These are phyloP conservation scores for Tranzscheliella williamsii DNA, from an alignment of 1,284 basidiomycete species.

Conservation along the genomic window DNA sequence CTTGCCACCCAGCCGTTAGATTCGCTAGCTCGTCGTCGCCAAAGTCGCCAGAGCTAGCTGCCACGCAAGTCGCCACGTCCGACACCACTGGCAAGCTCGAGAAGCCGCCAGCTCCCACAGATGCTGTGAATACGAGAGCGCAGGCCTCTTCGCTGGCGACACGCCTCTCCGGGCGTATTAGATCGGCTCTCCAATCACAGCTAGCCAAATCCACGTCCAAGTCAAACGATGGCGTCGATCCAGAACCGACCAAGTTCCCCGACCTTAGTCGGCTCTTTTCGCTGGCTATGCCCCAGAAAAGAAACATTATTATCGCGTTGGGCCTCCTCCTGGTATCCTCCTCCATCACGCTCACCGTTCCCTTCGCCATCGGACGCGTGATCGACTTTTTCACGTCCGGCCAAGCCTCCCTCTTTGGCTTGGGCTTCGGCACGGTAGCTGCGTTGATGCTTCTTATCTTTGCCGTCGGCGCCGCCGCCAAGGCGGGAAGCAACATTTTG, in stretches of 20 bases:
- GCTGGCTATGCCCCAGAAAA: conserved; percentile 54
- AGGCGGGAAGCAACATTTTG: conserved; percentile 87
- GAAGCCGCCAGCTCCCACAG: no score
- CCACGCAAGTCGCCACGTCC: no score
- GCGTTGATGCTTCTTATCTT: conserved; percentile 76
- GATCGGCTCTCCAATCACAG: conserved; percentile 19
- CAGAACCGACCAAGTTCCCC: conserved; percentile 45
- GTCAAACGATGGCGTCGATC: conserved; percentile 24
- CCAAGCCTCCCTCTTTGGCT: conserved; percentile 49
- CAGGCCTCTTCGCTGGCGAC: conserved; percentile 16
- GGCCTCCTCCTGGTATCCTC: conserved; percentile 61
- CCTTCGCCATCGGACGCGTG: conserved; percentile 58
- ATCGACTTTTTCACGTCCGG: conserved; percentile 59
- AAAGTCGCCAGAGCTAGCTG: no score
- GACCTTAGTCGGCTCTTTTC: conserved; percentile 50
- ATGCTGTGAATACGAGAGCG: no score
- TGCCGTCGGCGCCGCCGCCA: conserved; percentile 82
- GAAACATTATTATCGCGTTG: conserved; percentile 47
- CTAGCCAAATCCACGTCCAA: conserved; percentile 31
- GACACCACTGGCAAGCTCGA: no score
- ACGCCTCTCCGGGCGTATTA: conserved; percentile 9
- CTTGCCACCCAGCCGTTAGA: no score
- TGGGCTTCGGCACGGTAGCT: conserved; percentile 81
- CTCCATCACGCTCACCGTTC: conserved; percentile 71
- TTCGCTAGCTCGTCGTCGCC: no score